These are phyloP conservation scores for Orychophragmus violaceus DNA, from an alignment of 345 rosid genomes.

Conservation along the genomic window DNA sequence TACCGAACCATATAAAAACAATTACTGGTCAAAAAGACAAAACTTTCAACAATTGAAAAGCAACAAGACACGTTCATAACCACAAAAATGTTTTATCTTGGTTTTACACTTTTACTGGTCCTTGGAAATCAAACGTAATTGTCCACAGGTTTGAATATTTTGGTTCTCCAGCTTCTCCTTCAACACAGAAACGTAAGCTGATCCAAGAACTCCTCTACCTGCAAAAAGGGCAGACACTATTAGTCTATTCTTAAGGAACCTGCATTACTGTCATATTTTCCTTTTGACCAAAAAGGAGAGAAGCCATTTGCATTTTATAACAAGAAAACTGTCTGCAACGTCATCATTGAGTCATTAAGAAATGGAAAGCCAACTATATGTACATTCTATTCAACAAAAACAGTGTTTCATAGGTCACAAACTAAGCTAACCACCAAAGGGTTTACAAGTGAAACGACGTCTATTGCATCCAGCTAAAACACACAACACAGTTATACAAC, in stretches of 20 bases:
- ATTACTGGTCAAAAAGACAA: no score
- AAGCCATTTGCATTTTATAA: neutral
- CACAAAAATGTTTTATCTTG: conserved; percentile 15
- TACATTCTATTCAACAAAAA: neutral
- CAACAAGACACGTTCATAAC: conserved; percentile 5
- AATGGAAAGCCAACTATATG: neutral
- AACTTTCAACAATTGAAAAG: no score
- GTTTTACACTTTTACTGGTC: no score
- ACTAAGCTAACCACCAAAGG: neutral
- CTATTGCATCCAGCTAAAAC: neutral
- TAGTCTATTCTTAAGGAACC: no score
- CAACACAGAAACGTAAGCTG: conserved; percentile 77
- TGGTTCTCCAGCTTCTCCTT: conserved; percentile 69
- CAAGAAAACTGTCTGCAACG: neutral
- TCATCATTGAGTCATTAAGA: neutral
- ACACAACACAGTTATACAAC: neutral
- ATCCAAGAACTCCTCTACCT: conserved; percentile 71
- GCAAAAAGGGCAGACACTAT: conserved; percentile 2
- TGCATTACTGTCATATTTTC: neutral
- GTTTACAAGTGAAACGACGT: neutral
- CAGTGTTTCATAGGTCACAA: neutral
- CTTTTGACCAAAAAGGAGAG: neutral
- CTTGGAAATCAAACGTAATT: conserved; percentile 69
- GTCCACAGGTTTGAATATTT: conserved; percentile 66
- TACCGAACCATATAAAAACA: no score